Evolutionary conservation across 176 grass and related monocot genomes (phyloP), one percentile per base, ranked within the genome.

Genomic region (Typha latifolia): DNA sequence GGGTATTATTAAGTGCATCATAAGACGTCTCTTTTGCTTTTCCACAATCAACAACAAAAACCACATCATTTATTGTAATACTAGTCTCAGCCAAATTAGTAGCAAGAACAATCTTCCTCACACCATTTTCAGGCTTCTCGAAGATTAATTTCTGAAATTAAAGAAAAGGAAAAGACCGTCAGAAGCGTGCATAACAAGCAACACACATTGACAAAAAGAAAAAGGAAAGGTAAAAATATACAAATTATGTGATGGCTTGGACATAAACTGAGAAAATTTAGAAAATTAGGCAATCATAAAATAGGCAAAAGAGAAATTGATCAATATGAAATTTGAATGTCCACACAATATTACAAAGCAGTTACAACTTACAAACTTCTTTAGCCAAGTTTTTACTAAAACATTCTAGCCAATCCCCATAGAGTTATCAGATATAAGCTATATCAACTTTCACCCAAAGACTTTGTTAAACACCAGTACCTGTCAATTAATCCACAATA

Each of bases 21-120:
- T 99, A 99, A 53, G 94, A 99, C 51, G 94, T 99, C 73, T 99
- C 94, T 78, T 99, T 99, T 75, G 94, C 94, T 67, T 99, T 99
- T 52, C 94, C 94, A 71, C 86, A 87, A 62, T 99, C 94, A 67
- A 99, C 85, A 79, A 99, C 94, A 87, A 87, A 99, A 53, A 99
- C 89, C 16, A 99, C 94, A 63, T 99, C 94, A 32, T 99, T 99
- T 57, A 99, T 99, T 47, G 94, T 99, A 73, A 99, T 99, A 77
- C 94, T 99, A 34, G 94, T 99, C 73, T 99, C 94, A 47, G 94
- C 94, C 78, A 99, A 85, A 80, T 99, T 99, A 32, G 94, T 99
- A 21, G 94, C 94, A 49, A 99, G 83, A 77, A 99, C 94, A 72
- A 99, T 93, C 83, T 99, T 99, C 76, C 94, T 93, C 65, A 92